Evolutionary conservation across 768 basidiomycete species (phyloP).

Genomic region (Kondoa subrosea): DNA sequence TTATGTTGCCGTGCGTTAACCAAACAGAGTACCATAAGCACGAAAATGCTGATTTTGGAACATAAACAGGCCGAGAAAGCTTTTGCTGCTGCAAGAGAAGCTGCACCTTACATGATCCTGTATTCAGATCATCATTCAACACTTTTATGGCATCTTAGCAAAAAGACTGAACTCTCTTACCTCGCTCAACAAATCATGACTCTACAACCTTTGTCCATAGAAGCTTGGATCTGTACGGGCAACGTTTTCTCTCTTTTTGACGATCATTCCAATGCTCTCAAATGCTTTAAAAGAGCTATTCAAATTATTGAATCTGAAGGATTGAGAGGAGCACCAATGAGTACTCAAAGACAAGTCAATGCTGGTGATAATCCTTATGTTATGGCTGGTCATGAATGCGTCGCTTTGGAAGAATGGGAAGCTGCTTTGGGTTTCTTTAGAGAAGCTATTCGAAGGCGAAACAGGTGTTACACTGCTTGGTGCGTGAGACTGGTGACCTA

Average conservation of each 20-base stretch:
- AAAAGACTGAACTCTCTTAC: constrained; percentile 67
- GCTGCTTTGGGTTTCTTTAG: constrained; percentile 83
- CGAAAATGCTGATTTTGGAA: constrained; percentile 8
- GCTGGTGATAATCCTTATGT: constrained; percentile 72
- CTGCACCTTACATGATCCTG: constrained; percentile 75
- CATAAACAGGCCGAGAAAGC: constrained; percentile 62
- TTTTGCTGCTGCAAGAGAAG: constrained; percentile 58
- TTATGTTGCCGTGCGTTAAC: constrained; percentile 57
- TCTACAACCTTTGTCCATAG: constrained; percentile 60
- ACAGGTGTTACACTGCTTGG: constrained; percentile 96
- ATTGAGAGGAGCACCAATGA: neutral
- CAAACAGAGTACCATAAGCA: no score
- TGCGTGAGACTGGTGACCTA: constrained; percentile 36
- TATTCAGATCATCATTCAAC: constrained; percentile 97
- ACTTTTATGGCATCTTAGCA: constrained; percentile 81
- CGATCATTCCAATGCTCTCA: constrained; percentile 78
- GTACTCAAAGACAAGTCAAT: neutral
- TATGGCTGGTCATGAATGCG: constrained; percentile 86
- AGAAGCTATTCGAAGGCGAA: constrained; percentile 73
- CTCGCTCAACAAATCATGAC: constrained; percentile 81
- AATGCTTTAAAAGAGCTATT: constrained; percentile 80
- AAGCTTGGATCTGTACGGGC: constrained; percentile 92
- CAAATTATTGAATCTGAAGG: constrained; percentile 66
- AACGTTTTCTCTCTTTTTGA: constrained; percentile 91
- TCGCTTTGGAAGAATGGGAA: constrained; percentile 78